Conservation (phyloP, 2,329 filamentous ascomycete species). For the Lecanicillium sp. region DNA sequence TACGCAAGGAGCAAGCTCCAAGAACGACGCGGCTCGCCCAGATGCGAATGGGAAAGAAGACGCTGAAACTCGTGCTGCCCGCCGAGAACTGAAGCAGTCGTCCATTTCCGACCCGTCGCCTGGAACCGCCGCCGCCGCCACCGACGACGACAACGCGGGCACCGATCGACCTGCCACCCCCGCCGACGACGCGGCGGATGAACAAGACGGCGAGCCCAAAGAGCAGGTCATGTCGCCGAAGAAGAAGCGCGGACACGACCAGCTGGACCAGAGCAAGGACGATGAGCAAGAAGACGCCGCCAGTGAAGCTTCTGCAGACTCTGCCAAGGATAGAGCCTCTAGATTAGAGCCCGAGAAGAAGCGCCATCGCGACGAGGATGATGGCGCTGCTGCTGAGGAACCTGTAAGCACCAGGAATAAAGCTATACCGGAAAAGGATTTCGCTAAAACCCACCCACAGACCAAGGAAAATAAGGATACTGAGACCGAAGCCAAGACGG, state of each 20-base stretch:
- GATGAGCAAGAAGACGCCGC: slow-evolving; percentile 33
- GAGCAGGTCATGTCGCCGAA: slow-evolving; percentile 53
- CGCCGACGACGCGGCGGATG: slow-evolving; percentile 24
- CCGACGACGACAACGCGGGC: slow-evolving; percentile 16
- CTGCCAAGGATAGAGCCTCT: slow-evolving; percentile 39
- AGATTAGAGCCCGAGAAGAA: slow-evolving; percentile 56
- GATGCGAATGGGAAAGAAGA: slow-evolving; percentile 42
- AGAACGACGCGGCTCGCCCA: slow-evolving; percentile 19
- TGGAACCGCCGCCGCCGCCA: slow-evolving; percentile 11
- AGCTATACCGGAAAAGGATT: too few species aligned
- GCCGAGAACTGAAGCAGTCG: slow-evolving; percentile 58
- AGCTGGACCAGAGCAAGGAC: slow-evolving; percentile 44
- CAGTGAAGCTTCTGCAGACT: slow-evolving; percentile 33
- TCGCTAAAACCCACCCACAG: too few species aligned
- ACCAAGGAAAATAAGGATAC: slow-evolving; percentile 3
- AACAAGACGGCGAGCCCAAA: slow-evolving; percentile 29
- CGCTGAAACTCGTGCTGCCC: slow-evolving; percentile 54
- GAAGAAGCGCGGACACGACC: slow-evolving; percentile 57
- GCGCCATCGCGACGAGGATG: slow-evolving; percentile 47
- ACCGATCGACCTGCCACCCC: slow-evolving; percentile 23
- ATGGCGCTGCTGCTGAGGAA: slow-evolving; percentile 12
- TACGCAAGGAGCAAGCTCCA: slow-evolving; percentile 32
- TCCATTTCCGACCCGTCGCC: slow-evolving; percentile 44
- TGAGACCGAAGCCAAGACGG: slow-evolving; percentile 3
- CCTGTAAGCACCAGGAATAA: slow-evolving; percentile 4